Evolutionary conservation across 2,329 filamentous ascomycete species (phyloP).

Genomic region (Penicillium italicum): DNA sequence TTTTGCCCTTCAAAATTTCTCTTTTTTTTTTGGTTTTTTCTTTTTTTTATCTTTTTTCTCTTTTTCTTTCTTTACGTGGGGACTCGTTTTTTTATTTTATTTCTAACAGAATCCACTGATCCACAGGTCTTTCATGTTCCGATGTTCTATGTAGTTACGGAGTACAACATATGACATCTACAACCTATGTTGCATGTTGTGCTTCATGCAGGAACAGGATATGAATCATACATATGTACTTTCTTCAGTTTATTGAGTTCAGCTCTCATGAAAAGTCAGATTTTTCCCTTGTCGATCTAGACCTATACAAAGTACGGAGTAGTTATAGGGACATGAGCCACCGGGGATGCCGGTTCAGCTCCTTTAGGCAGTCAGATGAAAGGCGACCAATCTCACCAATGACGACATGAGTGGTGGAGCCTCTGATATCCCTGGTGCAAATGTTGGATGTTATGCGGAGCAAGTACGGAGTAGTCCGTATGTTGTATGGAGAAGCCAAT

Average conservation of each 20-base stretch:
- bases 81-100: constrained; percentile 13
- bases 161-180: neutral
- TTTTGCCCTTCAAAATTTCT: neutral
- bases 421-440: too few species aligned
- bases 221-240: neutral
- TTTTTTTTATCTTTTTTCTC: constrained; percentile 16
- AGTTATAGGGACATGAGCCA: neutral
- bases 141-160: neutral
- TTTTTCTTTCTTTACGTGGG: constrained; percentile 16
- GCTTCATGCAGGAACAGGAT: constrained; percentile 1
- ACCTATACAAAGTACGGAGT: neutral
- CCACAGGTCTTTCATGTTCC: neutral
- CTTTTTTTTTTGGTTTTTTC: constrained; percentile 7
- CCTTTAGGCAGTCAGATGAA: neutral
- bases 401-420: neutral
- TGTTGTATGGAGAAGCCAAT: neutral
- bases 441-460: too few species aligned
- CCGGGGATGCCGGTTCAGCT: neutral
- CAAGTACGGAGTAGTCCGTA: too few species aligned
- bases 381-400: neutral
- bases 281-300: neutral
- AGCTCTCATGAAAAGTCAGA: neutral
- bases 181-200: neutral
- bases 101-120: neutral
- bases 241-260: neutral